A percentile compares a stretch with the other conserved stretches of the same genome.
Evolutionary conservation across 2,329 filamentous ascomycete genomes (phyloP).

Genomic region (Knufia fluminis): DNA sequence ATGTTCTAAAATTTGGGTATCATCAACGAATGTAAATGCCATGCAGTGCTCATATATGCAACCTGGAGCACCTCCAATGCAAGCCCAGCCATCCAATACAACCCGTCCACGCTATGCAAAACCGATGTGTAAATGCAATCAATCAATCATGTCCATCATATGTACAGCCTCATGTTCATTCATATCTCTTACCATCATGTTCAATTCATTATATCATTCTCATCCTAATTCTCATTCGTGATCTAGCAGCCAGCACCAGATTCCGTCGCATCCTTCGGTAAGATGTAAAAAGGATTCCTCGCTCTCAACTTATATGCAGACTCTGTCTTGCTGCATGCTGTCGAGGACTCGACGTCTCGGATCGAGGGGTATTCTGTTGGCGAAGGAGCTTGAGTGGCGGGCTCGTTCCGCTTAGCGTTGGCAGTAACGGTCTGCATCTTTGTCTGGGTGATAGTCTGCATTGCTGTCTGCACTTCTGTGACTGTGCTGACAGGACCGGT

Average conservation of each 20-base stretch:
- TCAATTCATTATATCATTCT: too few relatives aligned
- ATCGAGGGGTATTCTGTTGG: neutral
- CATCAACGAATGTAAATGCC: neutral
- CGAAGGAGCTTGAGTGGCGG: neutral
- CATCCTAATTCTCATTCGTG: too few relatives aligned
- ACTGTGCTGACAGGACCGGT: neutral
- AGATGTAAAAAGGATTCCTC: slow-evolving; percentile 1
- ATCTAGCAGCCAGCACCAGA: neutral
- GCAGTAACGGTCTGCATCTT: slow-evolving; percentile 3
- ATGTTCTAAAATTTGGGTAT: slow-evolving; percentile 5
- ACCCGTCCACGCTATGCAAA: neutral
- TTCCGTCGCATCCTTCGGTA: neutral
- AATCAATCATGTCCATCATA: neutral
- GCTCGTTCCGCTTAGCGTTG: neutral
- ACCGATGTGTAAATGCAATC: neutral
- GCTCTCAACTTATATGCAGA: slow-evolving; percentile 3
- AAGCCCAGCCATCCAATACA: too few relatives aligned
- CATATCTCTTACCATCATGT: neutral
- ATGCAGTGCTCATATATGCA: neutral
- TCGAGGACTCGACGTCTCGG: neutral
- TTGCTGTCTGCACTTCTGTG: slow-evolving; percentile 1
- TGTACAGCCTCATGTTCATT: neutral
- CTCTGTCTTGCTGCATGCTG: slow-evolving; percentile 2
- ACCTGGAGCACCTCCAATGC: neutral
- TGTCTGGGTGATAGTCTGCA: slow-evolving; percentile 4